phyloP scores from a whole-genome alignment of 163 green algal genomes.

The Scenedesmus sp. region DNA sequence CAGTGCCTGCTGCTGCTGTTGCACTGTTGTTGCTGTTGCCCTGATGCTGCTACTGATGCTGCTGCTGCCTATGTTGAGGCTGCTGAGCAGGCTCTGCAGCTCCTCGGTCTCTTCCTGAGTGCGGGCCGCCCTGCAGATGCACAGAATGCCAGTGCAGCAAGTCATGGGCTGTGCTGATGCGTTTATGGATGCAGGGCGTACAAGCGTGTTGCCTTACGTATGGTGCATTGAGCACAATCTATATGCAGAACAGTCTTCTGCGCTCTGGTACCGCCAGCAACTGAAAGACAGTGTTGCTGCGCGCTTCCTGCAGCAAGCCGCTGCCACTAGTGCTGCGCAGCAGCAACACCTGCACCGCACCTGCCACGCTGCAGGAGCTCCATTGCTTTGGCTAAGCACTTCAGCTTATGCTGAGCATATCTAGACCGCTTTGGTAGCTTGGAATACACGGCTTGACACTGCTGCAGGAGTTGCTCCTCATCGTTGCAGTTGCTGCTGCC shows the following conservation, averaged over 20 bases:
- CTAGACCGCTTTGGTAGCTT: slow-evolving; percentile 15
- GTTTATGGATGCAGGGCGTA: no score
- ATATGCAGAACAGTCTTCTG: background rate
- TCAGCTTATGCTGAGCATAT: slow-evolving; percentile 39
- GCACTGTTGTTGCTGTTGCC: background rate
- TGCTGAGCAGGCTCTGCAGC: background rate
- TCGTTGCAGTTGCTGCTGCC: background rate
- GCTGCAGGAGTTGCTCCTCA: background rate
- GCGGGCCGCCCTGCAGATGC: background rate
- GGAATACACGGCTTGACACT: slow-evolving; percentile 10
- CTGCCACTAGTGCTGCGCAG: background rate
- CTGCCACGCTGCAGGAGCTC: slow-evolving; percentile 24
- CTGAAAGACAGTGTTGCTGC: background rate
- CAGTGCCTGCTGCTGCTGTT: background rate
- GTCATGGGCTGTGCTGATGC: background rate
- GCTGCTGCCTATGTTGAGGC: slow-evolving; percentile 2
- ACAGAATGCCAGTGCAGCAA: background rate
- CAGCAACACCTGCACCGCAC: background rate
- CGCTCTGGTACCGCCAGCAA: background rate
- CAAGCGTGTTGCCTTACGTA: no score
- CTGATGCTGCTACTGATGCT: background rate
- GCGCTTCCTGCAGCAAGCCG: background rate
- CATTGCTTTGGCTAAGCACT: slow-evolving; percentile 20
- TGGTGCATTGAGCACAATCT: no score
- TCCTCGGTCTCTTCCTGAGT: background rate